These are phyloP conservation scores for Pythium insidiosum DNA, from an alignment of 352 stramenopile genomes.

Conservation along the genomic window DNA sequence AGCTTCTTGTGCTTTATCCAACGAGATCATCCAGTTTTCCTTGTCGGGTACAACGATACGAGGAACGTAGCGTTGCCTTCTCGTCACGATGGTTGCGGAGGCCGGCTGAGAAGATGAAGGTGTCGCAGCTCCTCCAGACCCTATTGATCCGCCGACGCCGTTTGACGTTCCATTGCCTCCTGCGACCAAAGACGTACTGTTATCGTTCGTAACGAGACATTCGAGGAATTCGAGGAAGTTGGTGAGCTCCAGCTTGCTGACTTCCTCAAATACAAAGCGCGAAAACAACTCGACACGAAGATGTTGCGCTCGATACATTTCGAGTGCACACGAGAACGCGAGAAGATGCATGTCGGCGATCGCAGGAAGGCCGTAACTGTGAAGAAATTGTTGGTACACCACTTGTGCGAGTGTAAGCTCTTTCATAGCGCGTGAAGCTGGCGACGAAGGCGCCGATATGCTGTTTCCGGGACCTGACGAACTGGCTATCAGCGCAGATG, in stretches of 20 bases:
- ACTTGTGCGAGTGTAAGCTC: conserved; percentile 55
- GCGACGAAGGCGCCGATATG: too few species aligned
- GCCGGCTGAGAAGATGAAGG: too few species aligned
- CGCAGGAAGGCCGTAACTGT: conserved; percentile 63
- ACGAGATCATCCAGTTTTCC: conserved; percentile 51
- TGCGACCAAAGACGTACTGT: too few species aligned
- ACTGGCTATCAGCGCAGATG: not conserved
- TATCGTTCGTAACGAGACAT: conserved; percentile 59
- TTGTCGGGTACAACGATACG: conserved; percentile 57
- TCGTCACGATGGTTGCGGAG: conserved; percentile 20
- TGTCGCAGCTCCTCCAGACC: too few species aligned
- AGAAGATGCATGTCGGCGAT: conserved; percentile 80
- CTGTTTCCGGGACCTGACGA: too few species aligned
- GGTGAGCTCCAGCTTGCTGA: conserved; percentile 30
- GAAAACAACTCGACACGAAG: conserved; percentile 71
- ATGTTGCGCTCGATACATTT: conserved; percentile 56
- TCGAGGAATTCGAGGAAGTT: conserved; percentile 76
- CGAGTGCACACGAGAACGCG: conserved; percentile 60
- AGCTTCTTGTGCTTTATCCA: conserved; percentile 59
- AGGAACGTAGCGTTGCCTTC: conserved; percentile 36
- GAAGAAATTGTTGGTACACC: conserved; percentile 77
- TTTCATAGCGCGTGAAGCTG: conserved; percentile 2
- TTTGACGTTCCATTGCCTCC: too few species aligned
- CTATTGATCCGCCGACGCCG: too few species aligned
- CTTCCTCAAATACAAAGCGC: conserved; percentile 71